These are phyloP conservation scores for Dactylonectria macrodidyma DNA, from an alignment of 2,329 filamentous ascomycete genomes.

Conservation along the genomic window DNA sequence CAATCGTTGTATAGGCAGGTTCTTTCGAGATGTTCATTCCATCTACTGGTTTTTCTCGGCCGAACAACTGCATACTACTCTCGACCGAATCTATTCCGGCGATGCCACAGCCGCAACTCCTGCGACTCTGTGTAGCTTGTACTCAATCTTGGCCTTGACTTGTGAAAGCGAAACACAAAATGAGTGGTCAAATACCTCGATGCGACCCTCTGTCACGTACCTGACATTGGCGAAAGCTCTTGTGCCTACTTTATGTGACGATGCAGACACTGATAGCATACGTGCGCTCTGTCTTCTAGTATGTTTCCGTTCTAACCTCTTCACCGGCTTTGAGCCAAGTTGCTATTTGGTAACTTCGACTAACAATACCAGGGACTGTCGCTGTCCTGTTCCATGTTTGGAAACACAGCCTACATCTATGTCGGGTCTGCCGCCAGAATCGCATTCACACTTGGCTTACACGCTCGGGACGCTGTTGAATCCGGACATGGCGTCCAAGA, in stretches of 20 bases:
- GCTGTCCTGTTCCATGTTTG: conserved; percentile 29
- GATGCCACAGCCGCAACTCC: conserved; percentile 25
- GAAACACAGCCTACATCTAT: conserved; percentile 30
- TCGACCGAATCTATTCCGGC: conserved; percentile 30
- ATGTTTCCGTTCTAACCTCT: not conserved
- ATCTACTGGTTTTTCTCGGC: conserved; percentile 32
- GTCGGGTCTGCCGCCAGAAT: conserved; percentile 26
- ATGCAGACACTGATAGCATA: conserved; percentile 25
- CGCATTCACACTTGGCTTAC: conserved; percentile 25
- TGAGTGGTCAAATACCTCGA: conserved; percentile 16
- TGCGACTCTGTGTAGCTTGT: conserved; percentile 21
- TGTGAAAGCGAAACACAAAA: conserved; percentile 26
- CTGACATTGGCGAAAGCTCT: conserved; percentile 27
- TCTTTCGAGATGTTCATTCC: conserved; percentile 28
- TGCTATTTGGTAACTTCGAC: not conserved
- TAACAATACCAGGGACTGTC: conserved; percentile 18
- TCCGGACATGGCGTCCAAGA: conserved; percentile 23
- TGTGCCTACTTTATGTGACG: conserved; percentile 26
- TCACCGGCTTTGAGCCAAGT: not conserved
- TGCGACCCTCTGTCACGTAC: conserved; percentile 26
- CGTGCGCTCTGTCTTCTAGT: conserved; percentile 26
- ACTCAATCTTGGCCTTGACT: conserved; percentile 28
- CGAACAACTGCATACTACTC: conserved; percentile 19
- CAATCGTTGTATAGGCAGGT: conserved; percentile 20
- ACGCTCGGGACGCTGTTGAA: conserved; percentile 14